Conservation (phyloP, 2,329 filamentous ascomycete genomes). For the Cladophialophora exuberans region DNA sequence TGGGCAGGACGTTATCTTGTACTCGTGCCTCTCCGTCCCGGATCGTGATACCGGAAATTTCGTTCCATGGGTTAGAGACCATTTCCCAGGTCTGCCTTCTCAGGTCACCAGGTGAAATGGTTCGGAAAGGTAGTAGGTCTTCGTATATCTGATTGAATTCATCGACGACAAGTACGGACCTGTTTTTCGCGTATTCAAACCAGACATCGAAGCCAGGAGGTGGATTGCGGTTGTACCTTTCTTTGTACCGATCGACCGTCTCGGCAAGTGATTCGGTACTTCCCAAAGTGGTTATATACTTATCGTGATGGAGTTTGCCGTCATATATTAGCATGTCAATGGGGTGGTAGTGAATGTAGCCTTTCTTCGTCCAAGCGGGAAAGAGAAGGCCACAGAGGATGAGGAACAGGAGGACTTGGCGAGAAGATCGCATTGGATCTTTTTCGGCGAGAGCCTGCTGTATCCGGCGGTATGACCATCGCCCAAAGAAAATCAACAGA, state of each 20-base stretch:
- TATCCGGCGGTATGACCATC: constrained; percentile 25
- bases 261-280: constrained; percentile 52
- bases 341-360: constrained; percentile 52
- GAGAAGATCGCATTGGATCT: constrained; percentile 16
- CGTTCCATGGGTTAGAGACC: constrained; percentile 58
- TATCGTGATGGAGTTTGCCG: constrained; percentile 52
- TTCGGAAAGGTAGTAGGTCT: constrained; percentile 60
- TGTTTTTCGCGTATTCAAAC: constrained; percentile 59
- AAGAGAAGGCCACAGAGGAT: constrained; percentile 48
- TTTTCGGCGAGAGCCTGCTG: constrained; percentile 26
- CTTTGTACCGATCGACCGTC: constrained; percentile 56
- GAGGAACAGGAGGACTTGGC: constrained; percentile 29
- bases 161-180: constrained; percentile 59
- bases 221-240: constrained; percentile 57
- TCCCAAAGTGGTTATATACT: constrained; percentile 53
- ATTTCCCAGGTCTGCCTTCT: constrained; percentile 57
- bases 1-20: constrained; percentile 55
- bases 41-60: constrained; percentile 60
- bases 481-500: constrained; percentile 29
- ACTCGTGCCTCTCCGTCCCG: constrained; percentile 56
- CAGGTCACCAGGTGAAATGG: constrained; percentile 54
- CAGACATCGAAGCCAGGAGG: constrained; percentile 64
- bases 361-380: constrained; percentile 46
- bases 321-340: constrained; percentile 59
- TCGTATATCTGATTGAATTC: constrained; percentile 63